Evolutionary conservation across 139 green algal species (phyloP).

Genomic region (Coelastrella sp.): DNA sequence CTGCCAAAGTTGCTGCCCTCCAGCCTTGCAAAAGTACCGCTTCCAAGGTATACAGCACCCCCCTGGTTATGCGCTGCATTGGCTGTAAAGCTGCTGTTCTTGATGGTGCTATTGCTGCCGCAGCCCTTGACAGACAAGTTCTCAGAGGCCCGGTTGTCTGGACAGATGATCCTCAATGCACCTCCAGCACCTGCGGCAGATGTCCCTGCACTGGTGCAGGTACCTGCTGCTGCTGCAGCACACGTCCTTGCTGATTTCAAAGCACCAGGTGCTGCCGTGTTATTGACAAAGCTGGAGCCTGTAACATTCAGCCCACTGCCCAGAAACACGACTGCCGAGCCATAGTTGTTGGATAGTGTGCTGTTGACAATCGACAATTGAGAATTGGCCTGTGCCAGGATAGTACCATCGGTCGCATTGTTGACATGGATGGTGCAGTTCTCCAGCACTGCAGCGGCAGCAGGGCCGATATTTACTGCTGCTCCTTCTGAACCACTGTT

Average conservation of each 20-base stretch:
- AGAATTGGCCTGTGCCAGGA: not conserved
- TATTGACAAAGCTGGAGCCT: not conserved
- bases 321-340: not conserved
- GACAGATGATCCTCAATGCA: not conserved
- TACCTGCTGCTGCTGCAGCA: not conserved
- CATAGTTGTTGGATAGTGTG: slow-evolving; percentile 14
- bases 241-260: not conserved
- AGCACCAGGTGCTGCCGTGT: not conserved
- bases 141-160: not conserved
- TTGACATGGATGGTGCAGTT: slow-evolving; percentile 4
- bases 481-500: slow-evolving; percentile 25
- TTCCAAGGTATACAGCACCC: not conserved
- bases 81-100: slow-evolving; percentile 21
- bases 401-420: not conserved
- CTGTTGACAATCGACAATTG: slow-evolving; percentile 1
- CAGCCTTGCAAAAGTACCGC: not conserved
- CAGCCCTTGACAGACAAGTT: not conserved
- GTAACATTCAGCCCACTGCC: not conserved
- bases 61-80: not conserved
- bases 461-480: not conserved
- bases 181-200: not conserved
- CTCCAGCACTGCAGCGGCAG: not conserved
- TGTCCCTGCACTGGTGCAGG: not conserved
- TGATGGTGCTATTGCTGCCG: not conserved
- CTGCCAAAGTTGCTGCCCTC: not conserved